phyloP scores from a whole-genome alignment of 306 rosid species.

The Vigna trinervia region DNA sequence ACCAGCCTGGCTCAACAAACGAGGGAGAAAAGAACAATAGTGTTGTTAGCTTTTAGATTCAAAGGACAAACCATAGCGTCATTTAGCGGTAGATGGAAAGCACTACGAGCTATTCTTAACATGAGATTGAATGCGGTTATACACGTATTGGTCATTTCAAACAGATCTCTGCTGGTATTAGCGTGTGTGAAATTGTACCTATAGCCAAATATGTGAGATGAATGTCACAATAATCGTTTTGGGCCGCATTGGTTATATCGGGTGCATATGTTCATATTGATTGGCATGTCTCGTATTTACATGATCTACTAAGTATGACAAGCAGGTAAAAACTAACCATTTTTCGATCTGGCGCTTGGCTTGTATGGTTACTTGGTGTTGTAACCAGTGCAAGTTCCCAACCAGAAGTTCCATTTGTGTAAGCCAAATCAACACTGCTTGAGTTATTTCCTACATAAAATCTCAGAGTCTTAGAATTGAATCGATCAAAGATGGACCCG shows the following conservation, averaged over 20 bases:
- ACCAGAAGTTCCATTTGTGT: slow-evolving; percentile 71
- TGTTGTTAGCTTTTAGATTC: slow-evolving; percentile 18
- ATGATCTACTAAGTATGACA: slow-evolving; percentile 2
- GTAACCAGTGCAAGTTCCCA: slow-evolving; percentile 94
- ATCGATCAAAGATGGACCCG: slow-evolving; percentile 12
- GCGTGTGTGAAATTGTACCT: background rate
- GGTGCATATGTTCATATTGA: background rate
- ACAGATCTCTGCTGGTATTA: background rate
- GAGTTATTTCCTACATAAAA: slow-evolving; percentile 58
- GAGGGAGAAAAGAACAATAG: background rate
- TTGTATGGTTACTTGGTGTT: slow-evolving; percentile 68
- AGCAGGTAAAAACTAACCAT: slow-evolving; percentile 64
- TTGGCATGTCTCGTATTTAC: background rate
- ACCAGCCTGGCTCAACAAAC: slow-evolving; percentile 72
- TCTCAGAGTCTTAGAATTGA: slow-evolving; percentile 13
- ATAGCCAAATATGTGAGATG: background rate
- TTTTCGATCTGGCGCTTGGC: slow-evolving; percentile 50
- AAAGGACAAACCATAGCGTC: background rate
- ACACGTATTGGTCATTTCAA: slow-evolving; percentile 1
- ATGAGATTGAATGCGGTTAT: background rate
- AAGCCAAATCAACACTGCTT: slow-evolving; percentile 46
- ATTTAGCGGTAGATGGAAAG: slow-evolving; percentile 1
- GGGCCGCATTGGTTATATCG: background rate
- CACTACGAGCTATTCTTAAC: slow-evolving; percentile 5
- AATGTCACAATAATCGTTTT: background rate